Base-by-base conservation (phyloP, 306 rosid genomes). In the Phaseolus lunatus region DNA sequence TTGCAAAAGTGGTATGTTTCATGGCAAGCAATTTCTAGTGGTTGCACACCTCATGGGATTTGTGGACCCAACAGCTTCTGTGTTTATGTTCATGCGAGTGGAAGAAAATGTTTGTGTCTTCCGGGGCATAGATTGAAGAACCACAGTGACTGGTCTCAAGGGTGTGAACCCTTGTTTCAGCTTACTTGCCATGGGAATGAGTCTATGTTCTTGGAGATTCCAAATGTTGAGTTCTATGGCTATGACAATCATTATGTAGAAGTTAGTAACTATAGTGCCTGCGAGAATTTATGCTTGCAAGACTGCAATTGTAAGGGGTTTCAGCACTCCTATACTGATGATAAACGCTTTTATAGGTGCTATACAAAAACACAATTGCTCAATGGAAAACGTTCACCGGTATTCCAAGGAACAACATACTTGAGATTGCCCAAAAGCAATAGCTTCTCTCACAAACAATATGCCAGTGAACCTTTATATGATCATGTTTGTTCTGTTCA, bases 131-230 rank as follows among this genome's bases (percentile, higher is more conserved):
- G 18, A 49, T 10, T 72, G 8, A 83, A 27, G 27, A 77, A 73
- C 6, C 23, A 2, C 2, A 44, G 69, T 6, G 83, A 86, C 66
- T 80, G 83, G 85, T 62, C 87, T 48, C 18, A 67, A 4, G 93
- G 93, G 7, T 89, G 91, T 19, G 75, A 80, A 24, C 89, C 87
- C 1, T 41, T 33, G 37, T 81, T 85, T 27, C 29, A 20, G 13
- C 16, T 80, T 2, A 47, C 84, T 27, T 75, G 83, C 64, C 20
- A 24, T 3, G 8, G 0, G 49, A 77, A 8, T 9, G 77, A 81
- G 62, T 57, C 83, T 19, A 54, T 9, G 0, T 88, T 83, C 31
- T 10, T 75, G 1, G 35, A 16, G 8, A 48, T 83, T 22, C 1
- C 0, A 0, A 41, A 69, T 14, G 24, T 73, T 26, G 86, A 85